Conservation (phyloP, 2,329 filamentous ascomycete species). For the Talaromyces sp. region DNA sequence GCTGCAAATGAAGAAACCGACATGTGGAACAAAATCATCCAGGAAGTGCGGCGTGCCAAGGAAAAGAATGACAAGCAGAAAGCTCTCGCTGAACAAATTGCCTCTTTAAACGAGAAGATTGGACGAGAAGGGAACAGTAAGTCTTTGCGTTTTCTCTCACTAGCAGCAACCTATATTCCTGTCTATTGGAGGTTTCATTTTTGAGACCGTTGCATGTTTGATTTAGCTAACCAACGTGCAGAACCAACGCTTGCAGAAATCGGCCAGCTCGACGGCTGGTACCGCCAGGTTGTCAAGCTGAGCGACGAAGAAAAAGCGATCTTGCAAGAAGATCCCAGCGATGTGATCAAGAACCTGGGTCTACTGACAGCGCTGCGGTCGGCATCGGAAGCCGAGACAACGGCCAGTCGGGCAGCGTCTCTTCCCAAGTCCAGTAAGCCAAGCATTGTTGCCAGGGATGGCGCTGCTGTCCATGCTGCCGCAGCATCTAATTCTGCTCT, state of each 20-base stretch:
- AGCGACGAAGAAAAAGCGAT: slow-evolving; percentile 47
- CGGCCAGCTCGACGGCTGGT: slow-evolving; percentile 41
- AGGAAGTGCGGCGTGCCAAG: slow-evolving; percentile 39
- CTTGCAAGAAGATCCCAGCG: slow-evolving; percentile 45
- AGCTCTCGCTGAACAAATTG: slow-evolving; percentile 36
- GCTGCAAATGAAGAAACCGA: slow-evolving; percentile 42
- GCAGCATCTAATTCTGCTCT: slow-evolving; percentile 34
- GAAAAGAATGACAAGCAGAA: slow-evolving; percentile 42
- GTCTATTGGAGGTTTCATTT: not conserved
- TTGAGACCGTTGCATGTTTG: not conserved
- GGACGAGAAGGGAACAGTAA: slow-evolving; percentile 38
- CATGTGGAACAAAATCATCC: slow-evolving; percentile 42
- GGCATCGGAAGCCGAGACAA: slow-evolving; percentile 43
- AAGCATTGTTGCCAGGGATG: slow-evolving; percentile 38
- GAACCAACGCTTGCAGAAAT: slow-evolving; percentile 37
- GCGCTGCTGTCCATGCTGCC: slow-evolving; percentile 41
- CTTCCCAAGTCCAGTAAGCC: slow-evolving; percentile 44
- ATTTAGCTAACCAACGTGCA: slow-evolving; percentile 12
- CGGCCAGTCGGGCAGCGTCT: slow-evolving; percentile 31
- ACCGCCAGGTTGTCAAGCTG: slow-evolving; percentile 43
- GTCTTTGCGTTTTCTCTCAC: slow-evolving; percentile 16
- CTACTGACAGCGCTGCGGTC: slow-evolving; percentile 46
- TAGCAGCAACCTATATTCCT: not conserved
- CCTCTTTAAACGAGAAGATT: slow-evolving; percentile 41
- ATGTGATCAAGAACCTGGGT: slow-evolving; percentile 48